phyloP scores from a whole-genome alignment of 2,329 filamentous ascomycete species.

The Bipolaris oryzae region DNA sequence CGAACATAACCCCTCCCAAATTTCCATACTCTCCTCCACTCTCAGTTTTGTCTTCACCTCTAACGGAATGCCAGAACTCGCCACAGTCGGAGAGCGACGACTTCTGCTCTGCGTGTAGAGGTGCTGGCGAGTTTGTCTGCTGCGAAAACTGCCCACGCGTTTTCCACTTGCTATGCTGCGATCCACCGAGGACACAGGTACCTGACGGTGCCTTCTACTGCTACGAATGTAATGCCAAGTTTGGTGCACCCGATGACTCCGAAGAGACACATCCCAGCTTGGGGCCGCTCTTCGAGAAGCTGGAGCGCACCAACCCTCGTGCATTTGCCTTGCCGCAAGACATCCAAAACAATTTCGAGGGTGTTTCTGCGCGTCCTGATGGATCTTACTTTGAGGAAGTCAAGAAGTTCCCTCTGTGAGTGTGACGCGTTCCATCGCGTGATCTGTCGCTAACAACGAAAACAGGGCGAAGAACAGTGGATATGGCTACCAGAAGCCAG shows the following conservation, averaged over 20 bases:
- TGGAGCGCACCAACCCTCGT: slow-evolving; percentile 72
- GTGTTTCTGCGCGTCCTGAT: slow-evolving; percentile 75
- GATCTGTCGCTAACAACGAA: slow-evolving; percentile 33
- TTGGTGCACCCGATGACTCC: slow-evolving; percentile 34
- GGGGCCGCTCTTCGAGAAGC: slow-evolving; percentile 66
- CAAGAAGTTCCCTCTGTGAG: slow-evolving; percentile 65
- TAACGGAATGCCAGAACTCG: slow-evolving; percentile 50
- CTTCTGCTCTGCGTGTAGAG: slow-evolving; percentile 84
- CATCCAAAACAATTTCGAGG: slow-evolving; percentile 78
- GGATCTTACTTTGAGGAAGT: slow-evolving; percentile 80
- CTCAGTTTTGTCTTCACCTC: slow-evolving; percentile 45
- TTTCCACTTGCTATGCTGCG: slow-evolving; percentile 88
- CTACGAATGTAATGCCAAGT: slow-evolving; percentile 54
- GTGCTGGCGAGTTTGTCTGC: slow-evolving; percentile 83
- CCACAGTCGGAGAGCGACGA: slow-evolving; percentile 74
- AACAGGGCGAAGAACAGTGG: slow-evolving; percentile 47
- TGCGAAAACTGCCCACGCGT: slow-evolving; percentile 91
- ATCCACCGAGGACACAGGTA: slow-evolving; percentile 65
- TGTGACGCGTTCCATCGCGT: slow-evolving; percentile 36
- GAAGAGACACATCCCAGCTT: slow-evolving; percentile 48
- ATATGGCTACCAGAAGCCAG: slow-evolving; percentile 49
- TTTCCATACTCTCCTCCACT: slow-evolving; percentile 46
- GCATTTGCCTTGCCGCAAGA: slow-evolving; percentile 73
- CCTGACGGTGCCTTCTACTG: slow-evolving; percentile 71
- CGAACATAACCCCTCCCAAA: slow-evolving; percentile 34